Evolutionary conservation across 345 rosid genomes (phyloP), one percentile per base, ranked within the genome.

Genomic region (Ceriops decandra): DNA sequence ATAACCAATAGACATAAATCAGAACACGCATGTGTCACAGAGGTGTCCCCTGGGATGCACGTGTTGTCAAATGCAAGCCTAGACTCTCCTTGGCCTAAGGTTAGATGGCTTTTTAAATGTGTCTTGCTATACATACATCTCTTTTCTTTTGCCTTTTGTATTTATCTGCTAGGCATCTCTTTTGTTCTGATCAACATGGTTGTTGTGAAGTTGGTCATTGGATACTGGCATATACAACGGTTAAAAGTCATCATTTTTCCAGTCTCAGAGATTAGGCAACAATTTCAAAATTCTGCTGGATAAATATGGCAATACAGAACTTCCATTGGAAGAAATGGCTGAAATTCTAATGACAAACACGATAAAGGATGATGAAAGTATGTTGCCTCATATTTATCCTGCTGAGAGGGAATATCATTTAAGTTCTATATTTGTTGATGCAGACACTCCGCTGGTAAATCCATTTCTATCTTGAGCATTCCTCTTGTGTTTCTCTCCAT

Each of bases 41-140:
- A 81, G 68, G 92, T 90, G 58, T 71, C 90, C 17, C 88, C 97
- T 0, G 96, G 96, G 32, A 24, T 69, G 51, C 98, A 89, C 74
- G 89, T 93, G 22, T 69, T 93, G 47, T 72, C 96, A 62, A 91
- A 86, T 73, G 90, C 90, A 60, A 84, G 80, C 80, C 86, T 91
- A 61, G 90, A 93, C 81, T 70, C 92, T n/a, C 92, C 97, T 33
- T 91, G 96, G 97, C 91, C 90, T 68, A 91, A 91, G 90, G 98
- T 93, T 20, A 8, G 35, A 26, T 61, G 49, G 5, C 17, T 3
- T 4, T 42, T 42, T 42, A 42, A 42, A 42, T 42, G 15, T 42
- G 49, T 11, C 49, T 42, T 42, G 49, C 49, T 42, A 42, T 42
- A 13, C 17, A 42, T 13, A 0, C 17, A 42, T 42, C 49, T 42